Base-by-base conservation (phyloP, 495 filamentous ascomycete genomes). In the Trichocladium uniseriatum region DNA sequence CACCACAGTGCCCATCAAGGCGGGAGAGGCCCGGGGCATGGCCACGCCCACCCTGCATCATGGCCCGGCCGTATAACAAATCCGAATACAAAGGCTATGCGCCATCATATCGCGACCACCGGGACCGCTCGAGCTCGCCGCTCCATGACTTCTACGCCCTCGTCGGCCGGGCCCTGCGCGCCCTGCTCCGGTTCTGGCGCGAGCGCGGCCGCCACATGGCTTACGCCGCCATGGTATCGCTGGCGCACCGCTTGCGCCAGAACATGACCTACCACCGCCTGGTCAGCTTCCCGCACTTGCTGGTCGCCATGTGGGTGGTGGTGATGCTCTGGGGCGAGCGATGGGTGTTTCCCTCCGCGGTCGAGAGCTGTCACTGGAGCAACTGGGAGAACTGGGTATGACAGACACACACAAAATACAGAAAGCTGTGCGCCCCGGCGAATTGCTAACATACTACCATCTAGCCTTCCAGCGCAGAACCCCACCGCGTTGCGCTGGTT, bases 361-460 rank as follows among this genome's bases (percentile, higher is more conserved):
- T 95, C 11, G 73, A 77, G 43, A 67, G 62, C n/a, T 98, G 92
- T 64, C 63, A 74, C 35, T 98, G 92, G 92, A 72, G 75, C 21
- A 75, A 72, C 39, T 98, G 92, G 92, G 92, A 96, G 67, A 74
- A 78, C 65, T 97, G 91, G 90, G 90, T 95, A 73, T 66, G 84
- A 66, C 58, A 28, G 20, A 22, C 48, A 21, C 27, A 37, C 11
- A 21, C 27, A 13, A 6, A 16, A 18, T 15, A 32, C 2, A 2
- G 0, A 18, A 5, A 37, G 15, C 16, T 43, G 47, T 43, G 20
- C 20, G 7, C 22, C 38, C 0, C 8, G 40, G 21, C 3, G 24
- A 49, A 15, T 20, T 38, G 31, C 50, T 38, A 28, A 41, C 19
- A 21, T 39, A 15, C 22, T 22, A 5, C 24, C 28, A 1, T 43